phyloP scores from a whole-genome alignment of 2,329 filamentous ascomycete genomes.

The Xylariaceae sp. region DNA sequence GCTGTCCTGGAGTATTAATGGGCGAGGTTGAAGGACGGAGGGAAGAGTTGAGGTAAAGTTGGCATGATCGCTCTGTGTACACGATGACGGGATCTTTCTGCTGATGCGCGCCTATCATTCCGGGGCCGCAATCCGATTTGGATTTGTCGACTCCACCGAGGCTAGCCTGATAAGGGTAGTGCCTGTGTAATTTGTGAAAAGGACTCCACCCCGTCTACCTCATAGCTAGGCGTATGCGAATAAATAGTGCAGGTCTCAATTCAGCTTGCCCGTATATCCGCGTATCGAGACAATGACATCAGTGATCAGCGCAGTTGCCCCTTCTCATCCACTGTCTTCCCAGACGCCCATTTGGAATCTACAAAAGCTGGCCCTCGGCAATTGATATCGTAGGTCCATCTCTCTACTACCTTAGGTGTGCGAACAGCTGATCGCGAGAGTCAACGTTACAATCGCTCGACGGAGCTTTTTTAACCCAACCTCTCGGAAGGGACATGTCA shows the following conservation, averaged over 20 bases:
- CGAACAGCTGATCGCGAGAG: neutral
- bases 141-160: constrained; percentile 3
- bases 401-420: no score
- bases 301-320: neutral
- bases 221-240: neutral
- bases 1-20: constrained; percentile 1
- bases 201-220: neutral
- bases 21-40: neutral
- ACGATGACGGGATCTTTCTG: constrained; percentile 8
- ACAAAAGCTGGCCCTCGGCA: no score
- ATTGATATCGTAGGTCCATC: no score
- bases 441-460: neutral
- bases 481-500: constrained; percentile 2
- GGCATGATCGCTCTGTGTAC: constrained; percentile 16
- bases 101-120: constrained; percentile 8
- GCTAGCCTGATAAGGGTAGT: constrained; percentile 13
- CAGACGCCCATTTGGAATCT: no score
- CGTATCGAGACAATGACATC: neutral
- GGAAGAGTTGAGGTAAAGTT: constrained; percentile 19
- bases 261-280: neutral
- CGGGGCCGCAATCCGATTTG: neutral
- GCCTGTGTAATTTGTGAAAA: constrained; percentile 11
- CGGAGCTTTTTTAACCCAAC: neutral
- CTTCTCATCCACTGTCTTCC: no score
- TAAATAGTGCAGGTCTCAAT: neutral